Percentiles rank a stretch among this genome's conserved stretches.
phyloP scores from a whole-genome alignment of 106 monocot genomes.

The Allium sativum region DNA sequence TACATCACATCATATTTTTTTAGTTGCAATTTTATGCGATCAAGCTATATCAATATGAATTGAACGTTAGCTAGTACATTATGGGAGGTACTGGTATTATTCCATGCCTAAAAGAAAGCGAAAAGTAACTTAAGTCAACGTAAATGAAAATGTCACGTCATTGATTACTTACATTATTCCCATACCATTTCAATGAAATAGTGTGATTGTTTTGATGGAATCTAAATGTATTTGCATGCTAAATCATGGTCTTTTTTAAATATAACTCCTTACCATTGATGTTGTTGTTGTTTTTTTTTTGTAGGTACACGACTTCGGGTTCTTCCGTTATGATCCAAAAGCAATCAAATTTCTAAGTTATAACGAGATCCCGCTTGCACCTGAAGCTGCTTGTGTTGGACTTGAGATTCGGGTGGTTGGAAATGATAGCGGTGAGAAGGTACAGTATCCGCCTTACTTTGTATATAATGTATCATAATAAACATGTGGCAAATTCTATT shows the following conservation, averaged over 20 bases:
- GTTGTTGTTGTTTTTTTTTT: no score
- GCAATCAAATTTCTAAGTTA: conserved; percentile 84
- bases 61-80: no score
- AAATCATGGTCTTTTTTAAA: not conserved
- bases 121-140: no score
- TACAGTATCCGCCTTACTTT: conserved; percentile 3
- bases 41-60: no score
- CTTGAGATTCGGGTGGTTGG: conserved; percentile 94
- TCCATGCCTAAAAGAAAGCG: no score
- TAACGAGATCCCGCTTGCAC: conserved; percentile 83
- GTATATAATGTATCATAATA: no score
- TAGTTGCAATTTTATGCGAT: no score
- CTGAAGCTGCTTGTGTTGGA: conserved; percentile 92
- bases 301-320: conserved; percentile 99
- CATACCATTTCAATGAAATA: not conserved
- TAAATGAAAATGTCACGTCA: no score
- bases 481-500: no score
- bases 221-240: not conserved
- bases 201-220: no score
- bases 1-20: no score
- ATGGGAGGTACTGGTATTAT: no score
- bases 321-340: conserved; percentile 81
- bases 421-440: conserved; percentile 99
- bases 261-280: not conserved
- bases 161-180: not conserved